A percentile compares a stretch with the other conserved stretches of the same genome.
phyloP scores from a whole-genome alignment of 805 yeast species.

The Monosporozyma aerobia region DNA sequence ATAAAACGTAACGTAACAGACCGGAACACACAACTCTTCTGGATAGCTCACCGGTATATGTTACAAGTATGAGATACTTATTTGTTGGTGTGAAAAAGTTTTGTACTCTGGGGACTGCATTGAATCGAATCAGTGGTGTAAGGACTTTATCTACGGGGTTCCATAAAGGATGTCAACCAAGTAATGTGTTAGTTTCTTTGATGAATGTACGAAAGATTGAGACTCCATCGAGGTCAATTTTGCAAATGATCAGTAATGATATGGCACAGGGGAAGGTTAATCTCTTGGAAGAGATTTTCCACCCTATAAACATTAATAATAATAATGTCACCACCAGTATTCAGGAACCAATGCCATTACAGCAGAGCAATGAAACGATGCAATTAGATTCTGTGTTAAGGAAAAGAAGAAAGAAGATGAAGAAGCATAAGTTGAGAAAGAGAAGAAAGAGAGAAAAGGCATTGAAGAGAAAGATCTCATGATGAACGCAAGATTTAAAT shows the following conservation, averaged over 20 bases:
- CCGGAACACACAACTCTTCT: too few species aligned
- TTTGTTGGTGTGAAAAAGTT: not conserved
- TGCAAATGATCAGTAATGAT: not conserved
- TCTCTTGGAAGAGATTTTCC: not conserved
- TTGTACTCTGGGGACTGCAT: not conserved
- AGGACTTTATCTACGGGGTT: not conserved
- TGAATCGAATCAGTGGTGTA: not conserved
- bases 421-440: constrained; percentile 93
- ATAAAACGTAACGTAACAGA: too few species aligned
- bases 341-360: not conserved
- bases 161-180: not conserved
- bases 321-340: not conserved
- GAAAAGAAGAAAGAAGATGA: constrained; percentile 90
- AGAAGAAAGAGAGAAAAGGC: constrained; percentile 92
- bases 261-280: too few species aligned
- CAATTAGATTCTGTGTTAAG: constrained; percentile 63
- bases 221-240: not conserved
- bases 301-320: not conserved
- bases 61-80: not conserved
- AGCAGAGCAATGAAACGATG: constrained; percentile 14
- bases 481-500: constrained; percentile 11
- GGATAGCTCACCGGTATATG: not conserved
- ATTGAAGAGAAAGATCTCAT: constrained; percentile 58
- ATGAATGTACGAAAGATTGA: not conserved
- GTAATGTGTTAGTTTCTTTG: not conserved